Percentiles rank a stretch among this genome's conserved stretches.
These are phyloP conservation scores for Naganishia vaughanmartiniae DNA, from an alignment of 768 basidiomycete genomes.

Conservation along the genomic window DNA sequence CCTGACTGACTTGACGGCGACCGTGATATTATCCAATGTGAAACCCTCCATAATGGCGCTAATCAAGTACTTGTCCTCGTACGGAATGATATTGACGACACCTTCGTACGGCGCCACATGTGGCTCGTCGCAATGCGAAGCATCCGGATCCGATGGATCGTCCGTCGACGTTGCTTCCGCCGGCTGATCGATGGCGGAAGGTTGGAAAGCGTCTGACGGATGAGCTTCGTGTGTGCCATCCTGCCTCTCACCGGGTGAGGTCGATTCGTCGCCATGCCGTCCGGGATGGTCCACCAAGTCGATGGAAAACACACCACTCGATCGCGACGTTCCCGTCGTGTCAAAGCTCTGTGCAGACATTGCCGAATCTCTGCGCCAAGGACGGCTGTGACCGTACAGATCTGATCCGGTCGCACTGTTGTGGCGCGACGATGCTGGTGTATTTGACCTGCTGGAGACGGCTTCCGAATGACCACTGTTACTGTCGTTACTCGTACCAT, in stretches of 20 bases:
- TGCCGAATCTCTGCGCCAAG: slow-evolving; percentile 7
- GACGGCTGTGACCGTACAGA: neutral
- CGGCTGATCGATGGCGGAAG: neutral
- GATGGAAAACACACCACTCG: neutral
- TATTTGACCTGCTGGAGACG: neutral
- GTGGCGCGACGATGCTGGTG: slow-evolving; percentile 12
- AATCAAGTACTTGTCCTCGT: slow-evolving; percentile 26
- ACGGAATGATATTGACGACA: slow-evolving; percentile 25
- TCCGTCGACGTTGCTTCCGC: neutral
- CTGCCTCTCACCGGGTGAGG: neutral
- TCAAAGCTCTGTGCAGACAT: slow-evolving; percentile 2
- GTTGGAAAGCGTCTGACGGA: neutral
- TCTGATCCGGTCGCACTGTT: slow-evolving; percentile 9
- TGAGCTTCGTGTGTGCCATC: neutral
- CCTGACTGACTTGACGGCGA: slow-evolving; percentile 29
- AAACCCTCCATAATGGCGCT: slow-evolving; percentile 32
- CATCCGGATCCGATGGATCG: neutral
- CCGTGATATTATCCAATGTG: slow-evolving; percentile 31
- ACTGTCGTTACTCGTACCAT: neutral
- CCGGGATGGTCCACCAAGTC: neutral
- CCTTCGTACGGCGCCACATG: slow-evolving; percentile 26
- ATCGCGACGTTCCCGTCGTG: neutral
- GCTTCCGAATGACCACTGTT: neutral
- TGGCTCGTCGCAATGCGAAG: neutral
- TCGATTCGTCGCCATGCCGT: neutral